These are phyloP conservation scores for Erigeron canadensis DNA, from an alignment of 129 eudicot genomes.

Conservation along the genomic window DNA sequence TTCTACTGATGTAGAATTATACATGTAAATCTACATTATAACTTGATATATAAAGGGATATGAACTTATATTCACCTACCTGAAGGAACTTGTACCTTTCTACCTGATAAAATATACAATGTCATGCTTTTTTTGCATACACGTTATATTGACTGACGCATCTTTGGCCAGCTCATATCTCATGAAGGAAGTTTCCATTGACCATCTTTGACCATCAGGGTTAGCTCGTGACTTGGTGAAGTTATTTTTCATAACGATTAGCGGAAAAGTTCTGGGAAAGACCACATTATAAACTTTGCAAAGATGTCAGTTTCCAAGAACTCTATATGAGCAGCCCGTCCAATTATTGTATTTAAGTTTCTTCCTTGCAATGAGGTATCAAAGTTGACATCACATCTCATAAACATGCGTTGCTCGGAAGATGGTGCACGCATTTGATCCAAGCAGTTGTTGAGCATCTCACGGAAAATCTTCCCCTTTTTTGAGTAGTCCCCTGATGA, in stretches of 20 bases:
- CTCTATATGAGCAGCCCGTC: constrained; percentile 98
- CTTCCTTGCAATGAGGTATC: constrained; percentile 80
- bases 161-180: constrained; percentile 8
- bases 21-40: constrained; percentile 32
- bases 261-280: constrained; percentile 82
- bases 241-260: constrained; percentile 25
- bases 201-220: constrained; percentile 23
- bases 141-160: constrained; percentile 7
- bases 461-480: constrained; percentile 74
- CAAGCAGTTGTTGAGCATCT: constrained; percentile 83
- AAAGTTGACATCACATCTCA: constrained; percentile 94
- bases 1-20: constrained; percentile 28
- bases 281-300: constrained; percentile 94
- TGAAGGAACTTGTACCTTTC: constrained; percentile 25
- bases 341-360: constrained; percentile 82
- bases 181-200: constrained; percentile 11
- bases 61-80: constrained; percentile 28
- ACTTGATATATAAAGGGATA: constrained; percentile 14
- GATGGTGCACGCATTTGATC: constrained; percentile 88
- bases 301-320: constrained; percentile 85
- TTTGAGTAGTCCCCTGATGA: constrained; percentile 83
- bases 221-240: constrained; percentile 12
- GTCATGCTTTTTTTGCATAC: constrained; percentile 10
- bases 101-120: constrained; percentile 31
- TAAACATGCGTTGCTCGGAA: constrained; percentile 72